These are phyloP conservation scores for Coprinopsis sp. DNA, from an alignment of 768 basidiomycete genomes.

Conservation along the genomic window DNA sequence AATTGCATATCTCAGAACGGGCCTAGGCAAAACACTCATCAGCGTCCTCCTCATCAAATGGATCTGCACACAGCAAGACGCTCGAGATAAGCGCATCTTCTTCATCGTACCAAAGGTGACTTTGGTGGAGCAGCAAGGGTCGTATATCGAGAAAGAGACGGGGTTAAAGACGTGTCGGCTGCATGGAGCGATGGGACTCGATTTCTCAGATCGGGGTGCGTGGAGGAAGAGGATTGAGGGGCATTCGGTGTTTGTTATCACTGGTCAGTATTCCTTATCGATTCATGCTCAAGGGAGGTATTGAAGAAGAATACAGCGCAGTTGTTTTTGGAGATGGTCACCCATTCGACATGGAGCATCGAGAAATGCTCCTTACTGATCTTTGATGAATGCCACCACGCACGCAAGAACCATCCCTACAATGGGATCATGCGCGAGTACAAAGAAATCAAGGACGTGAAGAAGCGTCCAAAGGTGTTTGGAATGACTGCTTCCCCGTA, in stretches of 20 bases:
- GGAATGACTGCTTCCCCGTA: conserved; percentile 92
- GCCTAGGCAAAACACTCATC: conserved; percentile 76
- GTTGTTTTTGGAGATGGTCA: conserved; percentile 74
- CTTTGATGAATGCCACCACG: conserved; percentile 82
- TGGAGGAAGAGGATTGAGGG: conserved; percentile 63
- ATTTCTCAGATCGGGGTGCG: conserved; percentile 57
- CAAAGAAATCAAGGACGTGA: conserved; percentile 36
- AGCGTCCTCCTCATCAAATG: conserved; percentile 74
- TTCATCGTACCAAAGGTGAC: conserved; percentile 86
- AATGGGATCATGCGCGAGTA: conserved; percentile 75
- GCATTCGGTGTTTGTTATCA: conserved; percentile 81
- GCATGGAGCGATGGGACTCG: conserved; percentile 66
- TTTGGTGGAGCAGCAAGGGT: conserved; percentile 78
- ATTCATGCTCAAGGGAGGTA: background rate
- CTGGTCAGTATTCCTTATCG: conserved; percentile 42
- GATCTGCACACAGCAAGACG: conserved; percentile 49
- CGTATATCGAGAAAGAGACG: conserved; percentile 61
- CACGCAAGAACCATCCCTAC: conserved; percentile 71
- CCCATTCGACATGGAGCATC: conserved; percentile 78
- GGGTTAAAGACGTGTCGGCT: conserved; percentile 64
- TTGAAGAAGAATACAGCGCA: conserved; percentile 47
- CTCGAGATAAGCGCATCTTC: conserved; percentile 56
- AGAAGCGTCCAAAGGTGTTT: conserved; percentile 73
- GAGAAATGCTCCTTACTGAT: conserved; percentile 64
- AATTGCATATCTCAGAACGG: conserved; percentile 71